Base-by-base conservation (phyloP, 2,329 filamentous ascomycete species). In the Arachnopeziza araneosa region DNA sequence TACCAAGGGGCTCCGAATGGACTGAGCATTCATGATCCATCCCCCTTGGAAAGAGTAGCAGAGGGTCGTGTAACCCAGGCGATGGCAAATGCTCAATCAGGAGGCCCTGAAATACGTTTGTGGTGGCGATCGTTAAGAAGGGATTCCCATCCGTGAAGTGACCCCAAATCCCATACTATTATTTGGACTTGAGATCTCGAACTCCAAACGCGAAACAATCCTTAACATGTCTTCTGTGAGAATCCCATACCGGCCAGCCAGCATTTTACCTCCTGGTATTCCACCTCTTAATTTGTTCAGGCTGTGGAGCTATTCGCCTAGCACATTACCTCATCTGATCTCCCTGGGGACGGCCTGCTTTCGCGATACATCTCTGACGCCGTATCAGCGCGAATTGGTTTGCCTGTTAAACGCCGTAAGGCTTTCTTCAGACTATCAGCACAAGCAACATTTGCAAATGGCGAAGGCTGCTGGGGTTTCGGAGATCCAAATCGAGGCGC, bases 301-400 rank as follows among this genome's bases (percentile, higher is more conserved):
- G 24, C 60, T 67, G 52, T 63, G 64, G 59, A 64, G 63, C 24
- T 64, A 67, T 53, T 67, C 65, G 5, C 65, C 65, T 23, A 63
- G 64, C 30, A 68, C 66, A n/a, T 57, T 68, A 12, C 66, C 66
- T 9, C 66, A 68, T 57, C 52, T 62, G 10, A 60, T 68, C 24
- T 65, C 64, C 8, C 56, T 68, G 12, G 66, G 66, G 54, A 68
- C 66, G 22, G 64, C 63, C 23, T 66, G 64, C 50, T 66, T 66
- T 58, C 63, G 63, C 52, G 66, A 66, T 26, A 66, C 64, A 5
- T 65, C 66, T 22, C 59, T 66, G 8, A 61, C 62, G 10, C 58
- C 63, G 6, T 64, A 68, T 44, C 60, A 61, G 44, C 61, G 63
- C 48, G 66, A 66, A 56, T 57, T 68, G 17, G 55, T 66, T 22